These are phyloP conservation scores for Dendrocalamus latiflorus DNA, from an alignment of 202 grass and related monocot species.

Conservation along the genomic window DNA sequence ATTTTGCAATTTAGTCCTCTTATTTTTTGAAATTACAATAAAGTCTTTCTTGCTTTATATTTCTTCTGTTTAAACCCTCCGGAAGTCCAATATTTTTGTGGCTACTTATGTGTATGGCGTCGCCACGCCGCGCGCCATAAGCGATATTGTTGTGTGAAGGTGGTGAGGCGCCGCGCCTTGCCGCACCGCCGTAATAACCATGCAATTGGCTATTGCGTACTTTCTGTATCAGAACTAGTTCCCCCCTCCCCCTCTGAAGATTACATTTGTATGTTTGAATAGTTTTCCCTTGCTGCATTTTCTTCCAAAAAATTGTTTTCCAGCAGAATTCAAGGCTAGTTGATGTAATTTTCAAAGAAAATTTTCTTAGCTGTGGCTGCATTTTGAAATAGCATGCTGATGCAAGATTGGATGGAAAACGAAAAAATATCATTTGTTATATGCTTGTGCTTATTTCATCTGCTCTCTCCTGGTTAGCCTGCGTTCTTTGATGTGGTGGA, in stretches of 20 bases:
- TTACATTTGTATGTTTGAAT: background rate
- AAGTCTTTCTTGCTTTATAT: too few species aligned
- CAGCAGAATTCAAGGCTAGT: background rate
- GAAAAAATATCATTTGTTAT: background rate
- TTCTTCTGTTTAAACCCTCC: too few species aligned
- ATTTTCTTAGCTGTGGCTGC: background rate
- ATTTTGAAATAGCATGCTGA: background rate
- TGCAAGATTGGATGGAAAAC: background rate
- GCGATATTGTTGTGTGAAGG: too few species aligned
- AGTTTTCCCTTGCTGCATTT: background rate
- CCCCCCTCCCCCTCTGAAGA: background rate
- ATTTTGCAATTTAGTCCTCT: too few species aligned
- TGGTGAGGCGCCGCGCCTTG: too few species aligned
- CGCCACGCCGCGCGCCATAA: too few species aligned
- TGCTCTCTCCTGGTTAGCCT: background rate
- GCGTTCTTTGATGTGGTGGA: background rate
- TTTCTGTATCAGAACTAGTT: background rate
- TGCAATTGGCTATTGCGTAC: background rate
- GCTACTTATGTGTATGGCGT: too few species aligned
- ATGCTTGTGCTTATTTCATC: slow-evolving; percentile 8
- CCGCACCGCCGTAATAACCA: too few species aligned
- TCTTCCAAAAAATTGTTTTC: background rate
- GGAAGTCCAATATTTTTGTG: too few species aligned
- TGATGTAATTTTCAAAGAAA: background rate
- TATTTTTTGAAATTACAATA: too few species aligned